Evolutionary conservation across 768 basidiomycete species (phyloP).

Genomic region (Mycena metata): DNA sequence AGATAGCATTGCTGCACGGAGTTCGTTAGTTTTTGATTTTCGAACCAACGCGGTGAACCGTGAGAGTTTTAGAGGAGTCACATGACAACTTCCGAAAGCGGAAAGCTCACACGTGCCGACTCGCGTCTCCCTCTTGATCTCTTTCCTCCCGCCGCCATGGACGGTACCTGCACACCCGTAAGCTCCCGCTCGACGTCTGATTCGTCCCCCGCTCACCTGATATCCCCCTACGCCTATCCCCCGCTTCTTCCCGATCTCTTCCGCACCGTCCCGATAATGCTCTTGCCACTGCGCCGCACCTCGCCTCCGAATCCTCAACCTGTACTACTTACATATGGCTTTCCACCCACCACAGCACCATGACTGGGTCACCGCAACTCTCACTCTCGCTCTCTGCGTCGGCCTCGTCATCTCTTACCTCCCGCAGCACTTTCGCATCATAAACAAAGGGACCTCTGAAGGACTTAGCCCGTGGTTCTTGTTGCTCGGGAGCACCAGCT

Average conservation of each 20-base stretch:
- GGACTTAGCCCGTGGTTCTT: slow-evolving; percentile 95
- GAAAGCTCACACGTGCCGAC: slow-evolving; percentile 5
- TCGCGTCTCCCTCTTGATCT: slow-evolving; percentile 13
- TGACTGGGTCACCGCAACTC: slow-evolving; percentile 76
- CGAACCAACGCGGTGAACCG: not conserved
- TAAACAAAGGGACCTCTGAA: slow-evolving; percentile 81
- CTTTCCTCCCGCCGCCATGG: slow-evolving; percentile 3
- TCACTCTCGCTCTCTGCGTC: slow-evolving; percentile 73
- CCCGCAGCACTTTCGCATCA: slow-evolving; percentile 91
- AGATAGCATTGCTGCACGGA: not conserved
- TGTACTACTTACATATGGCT: not conserved
- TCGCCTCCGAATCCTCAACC: not conserved
- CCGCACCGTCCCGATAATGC: not conserved
- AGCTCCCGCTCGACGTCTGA: not conserved
- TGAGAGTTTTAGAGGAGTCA: no score
- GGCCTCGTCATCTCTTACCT: slow-evolving; percentile 88
- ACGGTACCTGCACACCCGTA: slow-evolving; percentile 33
- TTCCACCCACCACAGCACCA: slow-evolving; percentile 63
- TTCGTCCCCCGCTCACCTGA: not conserved
- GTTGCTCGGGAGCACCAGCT: slow-evolving; percentile 87
- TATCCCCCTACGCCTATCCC: not conserved
- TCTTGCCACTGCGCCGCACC: slow-evolving; percentile 6
- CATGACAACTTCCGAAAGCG: no score
- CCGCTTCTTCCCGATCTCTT: not conserved
- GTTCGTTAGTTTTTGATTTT: no score